Evolutionary conservation across 1,139 yeast genomes (phyloP).

Genomic region (Nakaseomyces uthaithaninus): DNA sequence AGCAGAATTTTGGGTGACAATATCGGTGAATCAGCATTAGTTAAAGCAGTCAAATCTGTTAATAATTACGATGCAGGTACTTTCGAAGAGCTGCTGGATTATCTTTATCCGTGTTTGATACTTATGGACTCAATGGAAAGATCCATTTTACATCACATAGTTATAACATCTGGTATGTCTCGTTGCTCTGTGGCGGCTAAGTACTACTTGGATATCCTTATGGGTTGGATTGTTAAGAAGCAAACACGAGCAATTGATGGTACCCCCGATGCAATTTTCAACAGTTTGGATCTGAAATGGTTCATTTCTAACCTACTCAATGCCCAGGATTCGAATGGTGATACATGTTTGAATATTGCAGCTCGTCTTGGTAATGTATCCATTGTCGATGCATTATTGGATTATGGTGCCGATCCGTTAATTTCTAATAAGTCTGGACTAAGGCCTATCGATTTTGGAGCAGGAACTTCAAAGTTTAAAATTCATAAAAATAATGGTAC

Average conservation of each 20-base stretch:
- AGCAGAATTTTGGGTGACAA: conserved; percentile 65
- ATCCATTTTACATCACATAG: conserved; percentile 89
- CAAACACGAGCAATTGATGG: conserved; percentile 18
- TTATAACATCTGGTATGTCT: conserved; percentile 64
- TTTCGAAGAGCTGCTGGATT: conserved; percentile 64
- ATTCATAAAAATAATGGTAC: background rate
- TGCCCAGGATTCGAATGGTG: conserved; percentile 76
- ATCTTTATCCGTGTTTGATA: conserved; percentile 68
- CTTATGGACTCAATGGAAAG: conserved; percentile 69
- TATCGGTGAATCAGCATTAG: conserved; percentile 82
- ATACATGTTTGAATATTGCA: conserved; percentile 82
- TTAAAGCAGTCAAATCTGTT: conserved; percentile 82
- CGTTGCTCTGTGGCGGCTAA: conserved; percentile 63
- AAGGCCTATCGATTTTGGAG: conserved; percentile 78
- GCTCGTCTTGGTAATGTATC: conserved; percentile 80
- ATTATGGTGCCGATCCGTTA: conserved; percentile 76
- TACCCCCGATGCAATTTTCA: conserved; percentile 36
- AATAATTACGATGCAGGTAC: conserved; percentile 72
- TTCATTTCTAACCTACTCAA: conserved; percentile 63
- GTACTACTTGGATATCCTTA: conserved; percentile 65
- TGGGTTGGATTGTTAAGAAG: conserved; percentile 68
- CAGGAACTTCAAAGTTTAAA: conserved; percentile 21
- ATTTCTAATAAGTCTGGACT: conserved; percentile 78
- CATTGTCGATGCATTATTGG: conserved; percentile 71
- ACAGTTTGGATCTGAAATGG: conserved; percentile 44